Evolutionary conservation across 495 filamentous ascomycete species (phyloP).

Genomic region (Trichoderma asperelloides): DNA sequence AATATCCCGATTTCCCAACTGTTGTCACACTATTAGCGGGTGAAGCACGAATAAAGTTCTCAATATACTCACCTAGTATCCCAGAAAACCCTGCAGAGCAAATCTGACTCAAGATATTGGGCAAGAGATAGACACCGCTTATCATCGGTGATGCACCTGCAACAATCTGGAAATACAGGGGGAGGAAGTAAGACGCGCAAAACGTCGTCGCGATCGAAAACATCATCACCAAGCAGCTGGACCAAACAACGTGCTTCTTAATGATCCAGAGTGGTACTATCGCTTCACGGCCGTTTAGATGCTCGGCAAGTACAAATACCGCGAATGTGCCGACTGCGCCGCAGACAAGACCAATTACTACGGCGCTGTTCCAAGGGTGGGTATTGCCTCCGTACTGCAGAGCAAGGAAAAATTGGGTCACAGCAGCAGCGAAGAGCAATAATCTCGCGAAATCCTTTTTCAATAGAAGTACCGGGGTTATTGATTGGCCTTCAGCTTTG

Average conservation of each 20-base stretch:
- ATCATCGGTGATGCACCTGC: no score
- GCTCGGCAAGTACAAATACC: slow-evolving; percentile 37
- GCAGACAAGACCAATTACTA: slow-evolving; percentile 34
- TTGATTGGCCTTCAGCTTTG: neutral
- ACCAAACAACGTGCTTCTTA: slow-evolving; percentile 7
- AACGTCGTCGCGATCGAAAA: no score
- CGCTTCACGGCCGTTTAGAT: slow-evolving; percentile 29
- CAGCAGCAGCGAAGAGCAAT: slow-evolving; percentile 25
- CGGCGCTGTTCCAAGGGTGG: slow-evolving; percentile 37
- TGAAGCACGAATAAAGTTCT: no score
- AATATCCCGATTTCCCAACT: no score
- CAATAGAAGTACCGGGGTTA: slow-evolving; percentile 1
- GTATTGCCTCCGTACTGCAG: slow-evolving; percentile 38
- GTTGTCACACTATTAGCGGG: no score
- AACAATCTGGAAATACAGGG: no score
- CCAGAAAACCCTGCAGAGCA: no score
- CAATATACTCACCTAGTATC: no score
- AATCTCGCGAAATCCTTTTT: slow-evolving; percentile 23
- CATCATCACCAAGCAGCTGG: no score
- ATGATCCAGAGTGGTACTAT: slow-evolving; percentile 34
- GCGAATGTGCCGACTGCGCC: slow-evolving; percentile 30
- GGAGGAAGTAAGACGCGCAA: no score
- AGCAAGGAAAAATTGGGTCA: slow-evolving; percentile 42
- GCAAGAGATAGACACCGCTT: no score
- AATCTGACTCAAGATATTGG: no score